Conservation (phyloP, 768 basidiomycete species). For the Leccinum imitatum region DNA sequence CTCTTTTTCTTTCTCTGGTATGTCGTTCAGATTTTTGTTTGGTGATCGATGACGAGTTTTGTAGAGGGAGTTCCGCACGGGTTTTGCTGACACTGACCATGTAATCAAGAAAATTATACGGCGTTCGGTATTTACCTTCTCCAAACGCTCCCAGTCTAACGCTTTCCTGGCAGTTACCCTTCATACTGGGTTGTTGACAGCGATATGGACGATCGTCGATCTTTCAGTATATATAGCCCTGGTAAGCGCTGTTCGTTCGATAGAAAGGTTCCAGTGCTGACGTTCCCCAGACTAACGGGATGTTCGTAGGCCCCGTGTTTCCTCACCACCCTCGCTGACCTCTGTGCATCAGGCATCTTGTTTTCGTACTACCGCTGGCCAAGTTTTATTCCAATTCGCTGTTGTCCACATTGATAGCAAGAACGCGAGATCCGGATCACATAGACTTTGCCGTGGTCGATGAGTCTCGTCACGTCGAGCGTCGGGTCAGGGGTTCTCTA, state of each 20-base stretch:
- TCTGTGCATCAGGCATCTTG: constrained; percentile 22
- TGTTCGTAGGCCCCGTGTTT: constrained; percentile 7
- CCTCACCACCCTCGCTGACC: not conserved
- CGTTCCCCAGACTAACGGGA: constrained; percentile 20
- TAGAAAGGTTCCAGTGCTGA: constrained; percentile 2
- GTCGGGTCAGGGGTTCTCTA: constrained; percentile 14
- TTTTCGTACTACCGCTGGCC: constrained; percentile 33
- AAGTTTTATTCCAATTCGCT: constrained; percentile 39
- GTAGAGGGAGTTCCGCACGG: constrained; percentile 38
- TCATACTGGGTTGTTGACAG: constrained; percentile 41
- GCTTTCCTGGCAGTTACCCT: constrained; percentile 33
- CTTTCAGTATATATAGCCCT: constrained; percentile 29
- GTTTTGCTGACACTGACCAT: constrained; percentile 38
- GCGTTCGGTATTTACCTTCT: constrained; percentile 14
- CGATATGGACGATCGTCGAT: constrained; percentile 36
- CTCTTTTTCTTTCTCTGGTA: constrained; percentile 45
- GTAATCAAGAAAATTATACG: constrained; percentile 38
- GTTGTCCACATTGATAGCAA: constrained; percentile 34
- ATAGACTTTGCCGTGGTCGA: constrained; percentile 27
- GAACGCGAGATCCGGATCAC: constrained; percentile 19
- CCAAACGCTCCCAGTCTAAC: not conserved
- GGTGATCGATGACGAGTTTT: not conserved
- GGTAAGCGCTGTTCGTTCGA: constrained; percentile 8
- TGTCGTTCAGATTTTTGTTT: constrained; percentile 9
- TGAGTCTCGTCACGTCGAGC: constrained; percentile 18